Evolutionary conservation across 1,284 basidiomycete genomes (phyloP).

Genomic region (Pseudozyma tsukubaensis): DNA sequence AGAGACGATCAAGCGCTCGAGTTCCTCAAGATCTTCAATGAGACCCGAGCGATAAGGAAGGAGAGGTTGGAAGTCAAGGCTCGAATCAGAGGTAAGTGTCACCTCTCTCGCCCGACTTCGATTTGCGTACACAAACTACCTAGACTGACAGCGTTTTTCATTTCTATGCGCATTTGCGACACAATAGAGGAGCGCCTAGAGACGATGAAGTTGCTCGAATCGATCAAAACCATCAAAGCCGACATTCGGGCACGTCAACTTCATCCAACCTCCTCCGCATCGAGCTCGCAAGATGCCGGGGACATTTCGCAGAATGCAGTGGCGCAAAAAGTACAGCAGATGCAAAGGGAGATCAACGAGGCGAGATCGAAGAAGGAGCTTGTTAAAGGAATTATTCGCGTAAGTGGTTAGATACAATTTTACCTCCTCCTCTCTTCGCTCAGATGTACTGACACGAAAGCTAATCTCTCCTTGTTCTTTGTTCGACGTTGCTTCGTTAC

Average conservation of each 20-base stretch:
- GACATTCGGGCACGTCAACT: conserved; percentile 42
- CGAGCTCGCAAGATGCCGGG: conserved; percentile 10
- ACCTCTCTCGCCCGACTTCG: neutral
- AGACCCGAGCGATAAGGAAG: conserved; percentile 25
- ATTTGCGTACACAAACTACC: neutral
- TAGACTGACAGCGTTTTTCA: no score
- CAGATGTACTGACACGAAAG: neutral
- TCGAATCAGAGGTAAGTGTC: conserved; percentile 30
- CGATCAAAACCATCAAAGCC: conserved; percentile 40
- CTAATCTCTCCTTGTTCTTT: neutral
- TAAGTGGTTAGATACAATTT: conserved; percentile 16
- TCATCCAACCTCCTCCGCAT: conserved; percentile 15
- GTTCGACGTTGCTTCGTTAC: neutral
- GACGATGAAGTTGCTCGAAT: conserved; percentile 29
- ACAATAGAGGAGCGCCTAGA: conserved; percentile 28
- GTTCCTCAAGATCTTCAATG: conserved; percentile 37
- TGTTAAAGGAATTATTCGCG: conserved; percentile 47
- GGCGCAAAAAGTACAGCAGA: conserved; percentile 34
- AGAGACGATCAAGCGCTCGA: conserved; percentile 48
- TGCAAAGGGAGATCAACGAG: conserved; percentile 43
- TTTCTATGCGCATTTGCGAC: no score
- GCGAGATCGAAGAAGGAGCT: conserved; percentile 48
- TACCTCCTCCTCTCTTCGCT: neutral
- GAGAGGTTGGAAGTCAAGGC: conserved; percentile 29
- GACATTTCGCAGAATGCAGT: conserved; percentile 36